Conservation (phyloP, 352 stramenopile species). For the Globisporangium spinosum region DNA sequence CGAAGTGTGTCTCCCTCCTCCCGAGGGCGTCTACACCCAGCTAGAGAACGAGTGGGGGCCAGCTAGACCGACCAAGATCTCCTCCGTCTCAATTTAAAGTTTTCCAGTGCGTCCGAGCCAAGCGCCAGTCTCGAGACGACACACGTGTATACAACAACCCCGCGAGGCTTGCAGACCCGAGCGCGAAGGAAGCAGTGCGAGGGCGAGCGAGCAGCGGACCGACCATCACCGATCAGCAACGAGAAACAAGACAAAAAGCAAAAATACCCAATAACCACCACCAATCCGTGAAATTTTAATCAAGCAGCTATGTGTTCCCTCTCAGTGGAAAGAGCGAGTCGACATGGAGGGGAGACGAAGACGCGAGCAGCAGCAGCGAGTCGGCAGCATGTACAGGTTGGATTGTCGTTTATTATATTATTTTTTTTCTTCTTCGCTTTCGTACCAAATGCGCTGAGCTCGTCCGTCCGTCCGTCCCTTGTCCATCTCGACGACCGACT, state of each 20-base stretch:
- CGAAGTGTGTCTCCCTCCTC: conserved; percentile 70
- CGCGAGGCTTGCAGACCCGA: conserved; percentile 9
- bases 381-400: conserved; percentile 2
- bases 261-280: conserved; percentile 6
- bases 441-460: background rate
- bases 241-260: conserved; percentile 13
- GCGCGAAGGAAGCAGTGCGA: conserved; percentile 10
- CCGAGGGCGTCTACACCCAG: conserved; percentile 76
- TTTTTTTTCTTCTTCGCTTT: conserved; percentile 6
- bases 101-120: conserved; percentile 7
- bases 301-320: conserved; percentile 19
- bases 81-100: conserved; percentile 78
- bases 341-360: conserved; percentile 4
- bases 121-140: background rate
- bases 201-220: background rate
- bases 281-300: conserved; percentile 11
- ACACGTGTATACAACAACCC: conserved; percentile 8
- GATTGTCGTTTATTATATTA: conserved; percentile 12
- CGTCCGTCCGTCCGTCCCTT: conserved; percentile 2
- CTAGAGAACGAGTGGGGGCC: conserved; percentile 85
- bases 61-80: conserved; percentile 77
- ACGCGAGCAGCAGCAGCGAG: conserved; percentile 2
- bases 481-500: conserved; percentile 2
- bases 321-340: conserved; percentile 24
- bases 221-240: background rate